Base-by-base conservation (phyloP, 495 filamentous ascomycete genomes). In the Monascus purpureus region DNA sequence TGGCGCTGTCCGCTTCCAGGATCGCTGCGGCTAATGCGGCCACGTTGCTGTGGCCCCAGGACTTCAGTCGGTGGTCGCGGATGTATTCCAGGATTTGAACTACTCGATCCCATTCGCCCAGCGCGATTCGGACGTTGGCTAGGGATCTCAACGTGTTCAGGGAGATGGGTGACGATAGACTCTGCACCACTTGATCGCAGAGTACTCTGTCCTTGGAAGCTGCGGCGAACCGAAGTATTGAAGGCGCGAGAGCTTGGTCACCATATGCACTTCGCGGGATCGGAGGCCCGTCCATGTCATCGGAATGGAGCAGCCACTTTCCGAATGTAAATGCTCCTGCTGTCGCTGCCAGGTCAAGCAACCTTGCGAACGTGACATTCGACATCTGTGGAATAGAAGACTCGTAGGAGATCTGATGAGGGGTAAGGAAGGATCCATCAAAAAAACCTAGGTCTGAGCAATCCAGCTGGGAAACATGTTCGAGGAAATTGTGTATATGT, bases 211-310 rank as follows among this genome's bases (percentile, higher is more conserved):
- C 65, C 24, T 56, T 47, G 3, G 68, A 63, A 13, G 68, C 64
- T 15, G 59, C 50, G 4, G 71, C 75, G 40, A 72, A 77, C 6
- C 69, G 63, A 11, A 78, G 42, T 15, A 80, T 55, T 1, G 71
- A 57, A n/a, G 72, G 64, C 3, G 68, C 60, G 16, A 80, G 34
- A 17, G 39, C 45, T 12, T 59, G 61, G 28, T 70, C 43, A 1
- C 46, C 40, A 40, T 77, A 80, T 18, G 59, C 35, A 15, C 37
- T 39, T 4, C 38, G 33, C 25, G 59, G 47, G n/a, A 80, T 68
- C 0, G 67, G 16, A 16, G 70, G 70, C 4, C 71, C 73, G 43
- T 78, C 73, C 2, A 72, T 34, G 30, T 72, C 71, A 18, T 63
- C 37, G 7, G 62, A 63, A 37, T 62, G 62, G 0, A 80, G 47